Conservation (phyloP, 805 yeast genomes). For the Pichia ethanolica region DNA sequence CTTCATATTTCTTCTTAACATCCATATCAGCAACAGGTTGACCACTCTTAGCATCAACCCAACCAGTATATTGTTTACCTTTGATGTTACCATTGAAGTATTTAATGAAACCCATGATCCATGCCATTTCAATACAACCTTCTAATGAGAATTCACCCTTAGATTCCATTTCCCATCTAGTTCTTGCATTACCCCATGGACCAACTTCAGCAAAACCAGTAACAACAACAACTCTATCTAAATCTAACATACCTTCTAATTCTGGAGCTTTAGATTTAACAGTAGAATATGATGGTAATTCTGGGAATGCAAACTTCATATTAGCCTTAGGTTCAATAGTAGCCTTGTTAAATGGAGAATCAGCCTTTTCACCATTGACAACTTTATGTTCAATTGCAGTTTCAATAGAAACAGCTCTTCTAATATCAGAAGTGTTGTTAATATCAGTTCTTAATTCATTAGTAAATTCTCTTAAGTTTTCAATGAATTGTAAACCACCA, state of each 20-base stretch:
- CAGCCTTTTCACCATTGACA: conserved; percentile 82
- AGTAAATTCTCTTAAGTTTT: conserved; percentile 85
- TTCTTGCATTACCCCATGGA: conserved; percentile 99
- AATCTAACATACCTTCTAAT: conserved; percentile 84
- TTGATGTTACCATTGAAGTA: conserved; percentile 87
- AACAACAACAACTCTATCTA: conserved; percentile 86
- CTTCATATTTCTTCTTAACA: conserved; percentile 86
- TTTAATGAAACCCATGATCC: conserved; percentile 98
- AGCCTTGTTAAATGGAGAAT: conserved; percentile 72
- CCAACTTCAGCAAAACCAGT: conserved; percentile 99
- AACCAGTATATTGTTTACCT: conserved; percentile 89
- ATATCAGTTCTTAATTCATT: conserved; percentile 69
- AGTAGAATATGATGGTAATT: conserved; percentile 67
- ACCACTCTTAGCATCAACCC: conserved; percentile 93
- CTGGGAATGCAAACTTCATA: conserved; percentile 90
- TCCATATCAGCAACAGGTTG: conserved; percentile 93
- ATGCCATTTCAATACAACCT: conserved; percentile 98
- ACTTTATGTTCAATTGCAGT: conserved; percentile 80
- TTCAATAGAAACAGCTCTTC: conserved; percentile 93
- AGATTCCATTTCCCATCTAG: conserved; percentile 99
- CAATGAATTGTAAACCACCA: conserved; percentile 95
- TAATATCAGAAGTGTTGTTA: conserved; percentile 77
- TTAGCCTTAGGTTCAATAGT: conserved; percentile 89
- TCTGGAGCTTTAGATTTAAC: conserved; percentile 63
- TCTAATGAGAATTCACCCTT: conserved; percentile 90